Percentiles rank a stretch among this genome's conserved stretches.
These are phyloP conservation scores for Fusarium concolor DNA, from an alignment of 2,329 filamentous ascomycete genomes.

Conservation along the genomic window DNA sequence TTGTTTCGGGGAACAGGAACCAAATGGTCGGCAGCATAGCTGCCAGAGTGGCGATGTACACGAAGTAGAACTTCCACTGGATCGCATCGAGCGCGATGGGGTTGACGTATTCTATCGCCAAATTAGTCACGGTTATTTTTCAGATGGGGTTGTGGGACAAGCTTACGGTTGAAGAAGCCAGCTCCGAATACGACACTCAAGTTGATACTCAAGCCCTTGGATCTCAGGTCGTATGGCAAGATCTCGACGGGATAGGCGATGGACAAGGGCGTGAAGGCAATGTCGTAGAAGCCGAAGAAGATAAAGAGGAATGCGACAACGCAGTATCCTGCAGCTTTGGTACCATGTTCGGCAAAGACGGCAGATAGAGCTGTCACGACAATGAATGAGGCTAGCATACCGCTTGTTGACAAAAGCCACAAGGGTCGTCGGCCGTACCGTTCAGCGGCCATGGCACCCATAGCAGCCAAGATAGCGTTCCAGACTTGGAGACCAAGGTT, in stretches of 20 bases:
- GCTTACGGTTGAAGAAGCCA: conserved; percentile 22
- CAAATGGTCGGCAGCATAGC: conserved; percentile 12
- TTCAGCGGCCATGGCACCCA: conserved; percentile 22
- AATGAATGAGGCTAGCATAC: conserved; percentile 27
- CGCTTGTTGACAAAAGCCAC: conserved; percentile 5
- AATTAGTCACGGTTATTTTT: not conserved
- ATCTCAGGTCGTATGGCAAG: conserved; percentile 16
- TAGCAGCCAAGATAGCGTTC: conserved; percentile 16
- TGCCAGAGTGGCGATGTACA: conserved; percentile 22
- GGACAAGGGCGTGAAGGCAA: conserved; percentile 19
- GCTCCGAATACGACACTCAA: conserved; percentile 17
- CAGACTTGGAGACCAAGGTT: conserved; percentile 26
- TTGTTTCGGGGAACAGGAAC: conserved; percentile 33
- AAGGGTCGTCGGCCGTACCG: conserved; percentile 23
- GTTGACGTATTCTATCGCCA: conserved; percentile 20
- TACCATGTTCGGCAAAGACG: conserved; percentile 3
- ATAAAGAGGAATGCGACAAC: conserved; percentile 28
- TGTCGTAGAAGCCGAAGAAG: conserved; percentile 32
- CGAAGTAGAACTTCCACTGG: conserved; percentile 29
- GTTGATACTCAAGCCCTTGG: conserved; percentile 30
- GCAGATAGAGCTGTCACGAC: conserved; percentile 19
- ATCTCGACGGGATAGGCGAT: conserved; percentile 32
- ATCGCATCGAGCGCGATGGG: conserved; percentile 29
- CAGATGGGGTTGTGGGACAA: rapidly evolving
- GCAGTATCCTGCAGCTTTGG: conserved; percentile 10